A percentile compares a stretch with the other conserved stretches of the same genome.
phyloP scores from a whole-genome alignment of 768 basidiomycete genomes.

The Termitomyces sp. region DNA sequence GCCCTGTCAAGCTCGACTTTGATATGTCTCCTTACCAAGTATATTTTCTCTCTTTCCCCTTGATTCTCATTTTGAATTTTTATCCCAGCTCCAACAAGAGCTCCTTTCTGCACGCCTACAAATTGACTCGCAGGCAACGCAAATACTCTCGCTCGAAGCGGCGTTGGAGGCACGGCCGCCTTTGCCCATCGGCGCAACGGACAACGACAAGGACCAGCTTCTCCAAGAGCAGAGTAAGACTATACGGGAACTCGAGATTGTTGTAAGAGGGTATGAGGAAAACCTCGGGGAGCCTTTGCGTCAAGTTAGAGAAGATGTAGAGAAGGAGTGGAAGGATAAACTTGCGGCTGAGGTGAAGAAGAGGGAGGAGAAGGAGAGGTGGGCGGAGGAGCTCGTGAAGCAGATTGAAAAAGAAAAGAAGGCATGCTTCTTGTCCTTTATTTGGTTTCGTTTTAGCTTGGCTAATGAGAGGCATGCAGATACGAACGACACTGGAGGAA shows the following conservation, averaged over 20 bases:
- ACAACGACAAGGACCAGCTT: constrained; percentile 69
- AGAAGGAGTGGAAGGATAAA: constrained; percentile 62
- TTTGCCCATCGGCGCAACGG: constrained; percentile 57
- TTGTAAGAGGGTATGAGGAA: constrained; percentile 65
- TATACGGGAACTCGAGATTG: constrained; percentile 73
- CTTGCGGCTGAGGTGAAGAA: constrained; percentile 52
- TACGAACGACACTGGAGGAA: constrained; percentile 61
- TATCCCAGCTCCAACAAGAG: constrained; percentile 74
- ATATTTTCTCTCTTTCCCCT: constrained; percentile 8
- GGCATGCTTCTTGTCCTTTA: constrained; percentile 23
- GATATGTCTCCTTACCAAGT: constrained; percentile 87
- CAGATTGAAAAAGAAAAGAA: constrained; percentile 78
- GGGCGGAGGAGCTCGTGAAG: constrained; percentile 69
- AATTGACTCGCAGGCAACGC: constrained; percentile 73
- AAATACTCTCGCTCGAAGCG: constrained; percentile 80
- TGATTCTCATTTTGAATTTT: neutral
- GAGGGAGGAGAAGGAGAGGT: constrained; percentile 65
- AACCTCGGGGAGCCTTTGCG: constrained; percentile 65
- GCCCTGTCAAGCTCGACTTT: constrained; percentile 86
- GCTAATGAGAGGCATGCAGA: constrained; percentile 24
- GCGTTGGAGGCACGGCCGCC: constrained; percentile 68
- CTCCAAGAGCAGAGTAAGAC: constrained; percentile 70
- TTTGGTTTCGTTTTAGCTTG: neutral
- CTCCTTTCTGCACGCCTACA: constrained; percentile 73
- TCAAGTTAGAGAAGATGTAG: constrained; percentile 65